Evolutionary conservation across 2,329 filamentous ascomycete genomes (phyloP), one percentile per base, ranked within the genome.

Genomic region (Trichoderma brevicompactum): DNA sequence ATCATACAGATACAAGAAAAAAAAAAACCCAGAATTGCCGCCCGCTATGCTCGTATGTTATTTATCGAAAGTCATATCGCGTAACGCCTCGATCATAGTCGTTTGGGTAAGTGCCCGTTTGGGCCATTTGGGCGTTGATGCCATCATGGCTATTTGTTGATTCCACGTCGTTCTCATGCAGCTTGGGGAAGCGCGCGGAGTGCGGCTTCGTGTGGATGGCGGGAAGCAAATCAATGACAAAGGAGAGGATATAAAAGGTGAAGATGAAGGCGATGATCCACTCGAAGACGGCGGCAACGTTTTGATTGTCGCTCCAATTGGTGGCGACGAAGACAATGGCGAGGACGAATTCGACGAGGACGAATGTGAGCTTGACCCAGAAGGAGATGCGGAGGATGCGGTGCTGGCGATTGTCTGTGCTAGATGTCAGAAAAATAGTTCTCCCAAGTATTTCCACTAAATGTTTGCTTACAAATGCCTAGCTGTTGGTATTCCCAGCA

Each of bases 401-500:
- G 77, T 94, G 86, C 67, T 93, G 80, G 68, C 89, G 89, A 80
- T 94, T 90, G 83, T 86, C 68, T 50, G 36, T 15, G 8, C 2
- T n/a, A 12, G 12, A 40, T 5, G 1, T 44, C 23, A 44, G 23
- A 32, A 41, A 5, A n/a, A 8, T 36, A 0, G n/a, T n/a, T n/a
- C n/a, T n/a, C n/a, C n/a, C n/a, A n/a, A n/a, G n/a, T n/a, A n/a
- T n/a, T n/a, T n/a, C n/a, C 15, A 2, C 13, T 10, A 34, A 23
- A 15, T 2, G 10, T 62, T 28, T 23, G 79, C 83, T 62, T 77
- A 86, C 85, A 89, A 61, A 90, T 87, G 32, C 93, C 92, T 1
- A 98, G 84, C 2, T 92, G 88, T 73, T 95, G 90, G 76, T 96
- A 97, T 76, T 97, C 93, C 80, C 87, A 88, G 81, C 94, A 97